These are phyloP conservation scores for Carex pumila DNA, from an alignment of 176 grass and related monocot genomes.

Conservation along the genomic window DNA sequence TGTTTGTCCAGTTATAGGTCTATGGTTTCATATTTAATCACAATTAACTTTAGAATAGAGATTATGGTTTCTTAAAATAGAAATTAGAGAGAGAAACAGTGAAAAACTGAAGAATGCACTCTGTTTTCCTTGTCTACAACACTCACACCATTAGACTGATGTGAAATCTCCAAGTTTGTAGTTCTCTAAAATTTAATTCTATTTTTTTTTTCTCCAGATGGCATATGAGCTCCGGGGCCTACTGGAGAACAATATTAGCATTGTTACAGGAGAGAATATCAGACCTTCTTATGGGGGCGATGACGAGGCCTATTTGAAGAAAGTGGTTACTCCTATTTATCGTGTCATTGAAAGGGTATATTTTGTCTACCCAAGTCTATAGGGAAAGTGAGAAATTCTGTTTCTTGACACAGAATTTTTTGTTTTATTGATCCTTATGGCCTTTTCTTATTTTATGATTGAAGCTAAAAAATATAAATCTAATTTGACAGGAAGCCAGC, in stretches of 20 bases:
- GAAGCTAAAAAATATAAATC: slow-evolving; percentile 5
- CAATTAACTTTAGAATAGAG: background rate
- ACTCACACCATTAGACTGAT: background rate
- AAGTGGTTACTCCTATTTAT: slow-evolving; percentile 87
- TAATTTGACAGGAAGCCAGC: slow-evolving; percentile 64
- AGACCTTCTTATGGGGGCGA: slow-evolving; percentile 88
- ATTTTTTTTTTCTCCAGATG: slow-evolving; percentile 53
- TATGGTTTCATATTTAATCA: background rate
- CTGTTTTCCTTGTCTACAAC: background rate
- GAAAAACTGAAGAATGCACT: background rate
- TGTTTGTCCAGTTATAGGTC: background rate
- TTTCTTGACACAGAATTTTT: slow-evolving; percentile 12
- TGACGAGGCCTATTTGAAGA: slow-evolving; percentile 92
- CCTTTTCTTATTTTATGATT: background rate
- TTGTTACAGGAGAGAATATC: slow-evolving; percentile 93
- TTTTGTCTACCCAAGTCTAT: background rate
- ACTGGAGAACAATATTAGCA: slow-evolving; percentile 74
- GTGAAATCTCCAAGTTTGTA: background rate
- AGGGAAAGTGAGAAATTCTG: slow-evolving; percentile 4
- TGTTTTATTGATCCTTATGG: background rate
- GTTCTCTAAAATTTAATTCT: background rate
- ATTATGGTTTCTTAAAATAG: background rate
- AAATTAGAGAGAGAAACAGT: slow-evolving; percentile 7
- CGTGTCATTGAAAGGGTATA: slow-evolving; percentile 68
- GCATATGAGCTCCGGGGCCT: slow-evolving; percentile 87